phyloP scores from a whole-genome alignment of 768 basidiomycete genomes.

The Tulasnella sp. region DNA sequence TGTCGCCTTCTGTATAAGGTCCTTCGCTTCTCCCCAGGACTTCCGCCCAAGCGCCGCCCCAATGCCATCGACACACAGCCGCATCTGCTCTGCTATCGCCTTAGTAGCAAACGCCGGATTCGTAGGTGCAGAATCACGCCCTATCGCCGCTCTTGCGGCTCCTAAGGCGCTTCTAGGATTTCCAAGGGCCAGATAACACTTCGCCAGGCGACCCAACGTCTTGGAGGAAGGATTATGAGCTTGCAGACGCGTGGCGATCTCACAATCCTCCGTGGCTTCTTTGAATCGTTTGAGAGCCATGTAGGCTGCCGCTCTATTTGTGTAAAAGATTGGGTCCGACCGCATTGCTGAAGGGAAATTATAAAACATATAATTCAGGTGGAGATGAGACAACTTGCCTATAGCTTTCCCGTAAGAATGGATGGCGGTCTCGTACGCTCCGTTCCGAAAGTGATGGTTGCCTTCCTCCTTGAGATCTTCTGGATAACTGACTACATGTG shows the following conservation, averaged over 20 bases:
- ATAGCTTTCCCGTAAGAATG: conserved; percentile 67
- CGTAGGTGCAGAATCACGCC: conserved; percentile 42
- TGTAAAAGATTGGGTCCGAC: conserved; percentile 50
- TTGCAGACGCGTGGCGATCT: conserved; percentile 58
- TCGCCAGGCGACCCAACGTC: conserved; percentile 69
- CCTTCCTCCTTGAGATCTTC: conserved; percentile 64
- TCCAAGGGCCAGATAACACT: conserved; percentile 75
- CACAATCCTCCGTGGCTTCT: conserved; percentile 66
- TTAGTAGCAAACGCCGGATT: conserved; percentile 50
- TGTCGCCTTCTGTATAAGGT: no score
- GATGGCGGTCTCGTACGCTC: conserved; percentile 52
- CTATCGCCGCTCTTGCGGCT: conserved; percentile 48
- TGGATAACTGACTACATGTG: no score
- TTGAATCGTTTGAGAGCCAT: conserved; percentile 74
- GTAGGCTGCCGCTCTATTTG: conserved; percentile 77
- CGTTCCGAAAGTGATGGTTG: conserved; percentile 60
- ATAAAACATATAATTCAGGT: conserved; percentile 12
- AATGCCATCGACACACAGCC: conserved; percentile 51
- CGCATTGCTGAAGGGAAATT: background rate
- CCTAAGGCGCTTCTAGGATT: conserved; percentile 53
- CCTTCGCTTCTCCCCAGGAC: no score
- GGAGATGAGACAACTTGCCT: conserved; percentile 30
- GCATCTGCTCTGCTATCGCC: conserved; percentile 47
- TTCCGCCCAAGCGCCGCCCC: background rate
- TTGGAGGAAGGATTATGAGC: conserved; percentile 50